These are phyloP conservation scores for Penicillium olsonii DNA, from an alignment of 2,329 filamentous ascomycete genomes.

Conservation along the genomic window DNA sequence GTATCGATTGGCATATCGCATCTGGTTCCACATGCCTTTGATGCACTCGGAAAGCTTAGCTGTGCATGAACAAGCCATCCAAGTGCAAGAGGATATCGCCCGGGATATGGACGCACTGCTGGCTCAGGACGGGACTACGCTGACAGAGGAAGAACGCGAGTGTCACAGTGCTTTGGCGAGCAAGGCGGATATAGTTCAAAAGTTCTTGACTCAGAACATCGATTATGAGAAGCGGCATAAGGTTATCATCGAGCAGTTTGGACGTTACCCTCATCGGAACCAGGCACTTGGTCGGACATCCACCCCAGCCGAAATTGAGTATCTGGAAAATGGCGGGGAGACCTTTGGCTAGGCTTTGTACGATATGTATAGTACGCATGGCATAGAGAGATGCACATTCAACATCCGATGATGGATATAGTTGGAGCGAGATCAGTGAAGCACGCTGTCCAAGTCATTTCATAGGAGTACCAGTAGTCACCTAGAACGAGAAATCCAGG, in stretches of 20 bases:
- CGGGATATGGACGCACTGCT: conserved; percentile 20
- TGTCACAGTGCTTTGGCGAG: conserved; percentile 13
- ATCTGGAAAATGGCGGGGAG: conserved; percentile 26
- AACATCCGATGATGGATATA: too few species aligned
- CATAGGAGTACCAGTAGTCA: too few species aligned
- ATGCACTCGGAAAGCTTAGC: conserved; percentile 52
- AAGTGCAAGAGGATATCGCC: conserved; percentile 16
- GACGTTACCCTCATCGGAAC: conserved; percentile 30
- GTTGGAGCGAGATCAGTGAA: too few species aligned
- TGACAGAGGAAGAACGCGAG: conserved; percentile 17
- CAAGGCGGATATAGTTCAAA: conserved; percentile 11
- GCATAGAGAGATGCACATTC: too few species aligned
- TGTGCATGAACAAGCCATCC: conserved; percentile 20
- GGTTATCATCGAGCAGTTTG: conserved; percentile 28
- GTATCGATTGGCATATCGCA: conserved; percentile 42
- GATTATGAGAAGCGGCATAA: conserved; percentile 26
- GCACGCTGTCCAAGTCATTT: too few species aligned
- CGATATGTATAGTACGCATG: too few species aligned
- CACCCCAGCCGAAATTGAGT: conserved; percentile 23
- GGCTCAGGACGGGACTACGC: conserved; percentile 4
- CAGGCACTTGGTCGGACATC: conserved; percentile 20
- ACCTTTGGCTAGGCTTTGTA: conserved; percentile 17
- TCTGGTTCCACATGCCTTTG: conserved; percentile 63
- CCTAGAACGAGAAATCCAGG: background rate
- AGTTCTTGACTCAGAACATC: conserved; percentile 8